phyloP scores from a whole-genome alignment of 345 rosid species.

The Geranium brycei region DNA sequence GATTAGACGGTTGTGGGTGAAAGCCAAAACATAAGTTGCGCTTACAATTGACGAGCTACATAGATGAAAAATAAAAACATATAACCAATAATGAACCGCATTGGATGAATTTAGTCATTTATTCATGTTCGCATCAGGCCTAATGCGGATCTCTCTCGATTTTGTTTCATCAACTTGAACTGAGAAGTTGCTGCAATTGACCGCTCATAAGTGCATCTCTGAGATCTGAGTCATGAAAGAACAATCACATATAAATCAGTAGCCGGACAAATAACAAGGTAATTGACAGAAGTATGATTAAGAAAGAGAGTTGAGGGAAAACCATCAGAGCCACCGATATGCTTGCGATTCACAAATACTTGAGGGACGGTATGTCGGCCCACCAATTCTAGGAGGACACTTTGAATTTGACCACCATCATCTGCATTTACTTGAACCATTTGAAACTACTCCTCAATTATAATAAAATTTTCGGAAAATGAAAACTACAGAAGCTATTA shows the following conservation, averaged over 20 bases:
- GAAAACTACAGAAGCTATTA: neutral
- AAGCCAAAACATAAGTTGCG: too few species aligned
- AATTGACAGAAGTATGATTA: too few species aligned
- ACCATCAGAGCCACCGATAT: slow-evolving; percentile 13
- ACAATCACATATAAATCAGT: neutral
- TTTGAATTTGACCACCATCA: slow-evolving; percentile 61
- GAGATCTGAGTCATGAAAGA: neutral
- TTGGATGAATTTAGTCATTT: neutral
- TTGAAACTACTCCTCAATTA: neutral
- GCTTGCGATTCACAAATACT: slow-evolving; percentile 13
- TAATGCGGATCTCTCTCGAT: neutral
- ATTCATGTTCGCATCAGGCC: neutral
- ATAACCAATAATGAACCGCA: too few species aligned
- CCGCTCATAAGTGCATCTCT: neutral
- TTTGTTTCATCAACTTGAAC: slow-evolving; percentile 14
- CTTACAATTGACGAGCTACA: too few species aligned
- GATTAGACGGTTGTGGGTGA: too few species aligned
- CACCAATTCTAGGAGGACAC: slow-evolving; percentile 53
- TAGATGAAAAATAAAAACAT: too few species aligned
- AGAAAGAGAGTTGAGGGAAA: neutral
- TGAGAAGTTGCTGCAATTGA: slow-evolving; percentile 25
- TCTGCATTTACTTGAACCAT: slow-evolving; percentile 23
- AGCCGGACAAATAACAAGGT: neutral
- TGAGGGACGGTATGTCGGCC: slow-evolving; percentile 83
- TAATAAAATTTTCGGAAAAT: neutral